phyloP scores from a whole-genome alignment of 2,329 filamentous ascomycete species.

The Leptoxyphium fumago region DNA sequence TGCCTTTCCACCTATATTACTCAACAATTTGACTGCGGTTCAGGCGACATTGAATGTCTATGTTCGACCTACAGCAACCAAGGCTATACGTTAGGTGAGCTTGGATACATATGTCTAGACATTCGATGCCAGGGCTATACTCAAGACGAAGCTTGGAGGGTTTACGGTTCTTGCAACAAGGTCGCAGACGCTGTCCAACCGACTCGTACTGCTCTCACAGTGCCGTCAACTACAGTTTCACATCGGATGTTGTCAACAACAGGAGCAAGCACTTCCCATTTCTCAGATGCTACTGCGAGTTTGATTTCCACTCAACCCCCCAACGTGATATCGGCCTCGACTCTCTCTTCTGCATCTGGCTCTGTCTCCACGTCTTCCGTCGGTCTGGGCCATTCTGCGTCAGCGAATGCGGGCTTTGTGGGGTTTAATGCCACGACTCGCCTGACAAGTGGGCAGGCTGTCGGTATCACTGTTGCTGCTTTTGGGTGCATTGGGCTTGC shows the following conservation, averaged over 20 bases:
- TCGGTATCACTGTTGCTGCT: constrained; percentile 18
- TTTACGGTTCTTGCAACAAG: constrained; percentile 16
- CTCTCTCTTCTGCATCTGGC: not conserved
- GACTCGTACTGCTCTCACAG: constrained; percentile 13
- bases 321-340: not conserved
- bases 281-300: not conserved
- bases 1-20: constrained; percentile 14
- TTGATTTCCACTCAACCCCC: not conserved
- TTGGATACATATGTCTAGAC: constrained; percentile 13
- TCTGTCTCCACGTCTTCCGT: too few relatives aligned
- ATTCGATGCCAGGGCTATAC: constrained; percentile 1
- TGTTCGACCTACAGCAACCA: constrained; percentile 17
- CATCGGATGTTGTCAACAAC: too few relatives aligned
- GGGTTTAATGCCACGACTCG: constrained; percentile 4
- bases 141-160: constrained; percentile 2
- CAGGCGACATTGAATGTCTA: constrained; percentile 13
- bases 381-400: not conserved
- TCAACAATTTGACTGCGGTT: constrained; percentile 9
- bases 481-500: constrained; percentile 14
- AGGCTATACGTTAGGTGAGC: constrained; percentile 20
- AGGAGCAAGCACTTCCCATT: not conserved
- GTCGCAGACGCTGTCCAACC: constrained; percentile 10
- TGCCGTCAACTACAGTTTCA: constrained; percentile 3
- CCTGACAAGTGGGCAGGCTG: constrained; percentile 18
- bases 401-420: not conserved